phyloP scores from a whole-genome alignment of 2,329 filamentous ascomycete species.

The Fusarium lateritium region DNA sequence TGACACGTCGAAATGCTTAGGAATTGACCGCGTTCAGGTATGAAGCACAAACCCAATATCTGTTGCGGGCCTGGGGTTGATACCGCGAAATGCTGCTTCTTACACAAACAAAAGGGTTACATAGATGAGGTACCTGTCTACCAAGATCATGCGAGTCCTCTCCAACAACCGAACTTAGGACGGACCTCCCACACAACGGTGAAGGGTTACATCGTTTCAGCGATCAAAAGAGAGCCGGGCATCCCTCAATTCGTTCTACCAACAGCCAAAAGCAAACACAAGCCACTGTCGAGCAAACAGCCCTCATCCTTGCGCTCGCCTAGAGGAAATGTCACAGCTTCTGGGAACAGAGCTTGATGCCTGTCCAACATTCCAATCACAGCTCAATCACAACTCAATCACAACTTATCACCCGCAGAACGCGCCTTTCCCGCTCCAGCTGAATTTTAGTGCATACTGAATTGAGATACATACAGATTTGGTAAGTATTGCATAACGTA shows the following conservation, averaged over 20 bases:
- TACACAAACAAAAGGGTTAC: not conserved
- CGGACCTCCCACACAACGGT: not conserved
- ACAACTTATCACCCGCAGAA: conserved; percentile 19
- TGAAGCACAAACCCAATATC: conserved; percentile 1
- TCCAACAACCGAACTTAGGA: not conserved
- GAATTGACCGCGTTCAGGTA: not conserved
- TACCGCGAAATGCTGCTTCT: too few species aligned
- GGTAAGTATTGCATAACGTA: not conserved
- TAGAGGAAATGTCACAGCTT: conserved; percentile 5
- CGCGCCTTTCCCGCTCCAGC: conserved; percentile 6
- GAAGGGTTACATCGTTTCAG: conserved; percentile 23
- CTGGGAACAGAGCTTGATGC: conserved; percentile 1
- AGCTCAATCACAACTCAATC: conserved; percentile 23
- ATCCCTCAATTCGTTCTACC: conserved; percentile 8
- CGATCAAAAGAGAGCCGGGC: conserved; percentile 13
- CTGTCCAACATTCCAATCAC: conserved; percentile 25
- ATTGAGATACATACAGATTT: not conserved
- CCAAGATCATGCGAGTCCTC: not conserved
- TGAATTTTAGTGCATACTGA: not conserved
- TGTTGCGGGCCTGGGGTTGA: not conserved
- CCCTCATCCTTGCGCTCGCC: conserved; percentile 15
- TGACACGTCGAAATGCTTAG: not conserved
- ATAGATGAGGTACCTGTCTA: not conserved
- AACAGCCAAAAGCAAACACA: conserved; percentile 18
- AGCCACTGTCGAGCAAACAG: conserved; percentile 3